phyloP scores from a whole-genome alignment of 2,329 filamentous ascomycete species.

The Juglanconis oblonga region DNA sequence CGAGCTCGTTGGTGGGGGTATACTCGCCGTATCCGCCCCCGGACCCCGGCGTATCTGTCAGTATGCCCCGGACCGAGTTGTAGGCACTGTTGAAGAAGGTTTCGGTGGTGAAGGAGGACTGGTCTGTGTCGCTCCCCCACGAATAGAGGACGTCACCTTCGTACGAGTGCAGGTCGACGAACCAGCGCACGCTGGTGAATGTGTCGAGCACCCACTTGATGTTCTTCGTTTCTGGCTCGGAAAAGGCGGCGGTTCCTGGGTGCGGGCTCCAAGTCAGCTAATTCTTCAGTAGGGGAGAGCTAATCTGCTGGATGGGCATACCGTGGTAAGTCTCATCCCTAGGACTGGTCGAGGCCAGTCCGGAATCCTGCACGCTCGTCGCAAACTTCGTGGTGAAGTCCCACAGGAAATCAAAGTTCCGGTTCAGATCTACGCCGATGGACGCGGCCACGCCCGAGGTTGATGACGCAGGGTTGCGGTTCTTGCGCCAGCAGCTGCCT shows the following conservation, averaged over 20 bases:
- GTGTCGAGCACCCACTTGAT: constrained; percentile 50
- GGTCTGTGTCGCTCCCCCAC: constrained; percentile 56
- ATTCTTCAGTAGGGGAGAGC: too few species aligned
- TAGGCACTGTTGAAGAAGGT: constrained; percentile 52
- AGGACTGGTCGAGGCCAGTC: constrained; percentile 40
- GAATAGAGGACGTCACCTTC: constrained; percentile 51
- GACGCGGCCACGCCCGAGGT: constrained; percentile 26
- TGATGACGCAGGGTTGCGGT: constrained; percentile 44
- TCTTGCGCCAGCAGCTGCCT: constrained; percentile 54
- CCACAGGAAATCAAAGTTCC: constrained; percentile 59
- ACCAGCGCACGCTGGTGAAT: constrained; percentile 51
- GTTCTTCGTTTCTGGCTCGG: constrained; percentile 55
- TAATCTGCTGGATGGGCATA: not conserved
- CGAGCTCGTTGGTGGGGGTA: constrained; percentile 35
- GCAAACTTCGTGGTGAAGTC: constrained; percentile 46
- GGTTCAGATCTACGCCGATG: constrained; percentile 51
- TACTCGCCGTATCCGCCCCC: constrained; percentile 42
- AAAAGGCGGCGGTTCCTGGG: constrained; percentile 39
- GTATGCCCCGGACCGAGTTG: constrained; percentile 45
- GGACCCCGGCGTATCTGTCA: constrained; percentile 32
- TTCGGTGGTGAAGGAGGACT: constrained; percentile 41
- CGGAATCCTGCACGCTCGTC: constrained; percentile 30
- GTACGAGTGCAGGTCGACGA: constrained; percentile 57
- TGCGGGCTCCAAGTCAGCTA: too few species aligned
- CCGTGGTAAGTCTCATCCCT: constrained; percentile 49